These are phyloP conservation scores for Didymella pomorum DNA, from an alignment of 2,329 filamentous ascomycete species.

Conservation along the genomic window DNA sequence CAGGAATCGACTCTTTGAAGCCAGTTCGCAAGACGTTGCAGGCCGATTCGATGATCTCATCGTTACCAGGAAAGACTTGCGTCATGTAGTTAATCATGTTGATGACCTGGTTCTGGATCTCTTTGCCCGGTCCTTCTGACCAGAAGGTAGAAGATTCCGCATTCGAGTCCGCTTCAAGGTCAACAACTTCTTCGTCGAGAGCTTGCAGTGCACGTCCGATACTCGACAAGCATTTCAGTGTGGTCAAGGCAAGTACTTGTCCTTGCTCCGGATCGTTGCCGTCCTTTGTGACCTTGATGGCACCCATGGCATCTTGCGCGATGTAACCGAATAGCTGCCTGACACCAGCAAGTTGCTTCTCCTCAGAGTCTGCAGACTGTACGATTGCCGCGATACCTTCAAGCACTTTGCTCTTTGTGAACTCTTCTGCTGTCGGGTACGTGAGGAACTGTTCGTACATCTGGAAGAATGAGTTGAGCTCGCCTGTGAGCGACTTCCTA, in stretches of 20 bases:
- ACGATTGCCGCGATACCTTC: constrained; percentile 78
- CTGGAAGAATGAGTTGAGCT: constrained; percentile 72
- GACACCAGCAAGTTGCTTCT: constrained; percentile 63
- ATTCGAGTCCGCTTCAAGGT: constrained; percentile 65
- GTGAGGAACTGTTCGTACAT: constrained; percentile 74
- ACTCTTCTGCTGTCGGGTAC: constrained; percentile 68
- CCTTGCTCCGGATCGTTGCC: constrained; percentile 51
- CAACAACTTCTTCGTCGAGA: constrained; percentile 70
- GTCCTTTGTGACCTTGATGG: constrained; percentile 43
- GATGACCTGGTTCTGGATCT: constrained; percentile 61
- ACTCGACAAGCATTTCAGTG: constrained; percentile 72
- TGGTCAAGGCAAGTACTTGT: constrained; percentile 57
- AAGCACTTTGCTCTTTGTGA: constrained; percentile 76
- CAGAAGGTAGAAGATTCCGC: constrained; percentile 55
- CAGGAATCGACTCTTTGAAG: constrained; percentile 76
- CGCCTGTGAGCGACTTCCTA: constrained; percentile 70
- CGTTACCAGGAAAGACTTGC: constrained; percentile 65
- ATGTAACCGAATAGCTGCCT: constrained; percentile 68
- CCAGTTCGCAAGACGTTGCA: constrained; percentile 77
- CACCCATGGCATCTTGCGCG: constrained; percentile 64
- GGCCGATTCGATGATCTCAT: constrained; percentile 74
- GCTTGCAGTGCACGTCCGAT: constrained; percentile 77
- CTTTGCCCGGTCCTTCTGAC: constrained; percentile 57
- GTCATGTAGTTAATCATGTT: constrained; percentile 60
- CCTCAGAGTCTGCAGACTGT: constrained; percentile 71